A percentile compares a stretch with the other conserved stretches of the same genome.
Conservation (phyloP, 2,329 filamentous ascomycete species). For the Fusarium sp. region DNA sequence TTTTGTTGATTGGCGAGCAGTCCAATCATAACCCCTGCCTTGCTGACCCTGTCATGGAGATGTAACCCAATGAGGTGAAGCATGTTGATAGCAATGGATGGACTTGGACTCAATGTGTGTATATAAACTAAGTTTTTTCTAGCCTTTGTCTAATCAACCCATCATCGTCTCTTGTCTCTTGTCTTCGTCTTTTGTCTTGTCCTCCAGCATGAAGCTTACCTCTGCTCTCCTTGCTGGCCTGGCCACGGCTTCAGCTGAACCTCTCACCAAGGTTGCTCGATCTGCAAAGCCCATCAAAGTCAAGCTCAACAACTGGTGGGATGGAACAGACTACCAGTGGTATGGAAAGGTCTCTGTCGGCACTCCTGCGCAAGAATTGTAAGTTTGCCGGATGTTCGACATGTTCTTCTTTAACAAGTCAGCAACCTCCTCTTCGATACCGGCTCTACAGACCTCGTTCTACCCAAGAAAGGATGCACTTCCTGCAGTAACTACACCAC, state of each 20-base stretch:
- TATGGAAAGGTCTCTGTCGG: conserved; percentile 34
- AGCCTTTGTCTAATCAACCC: background rate
- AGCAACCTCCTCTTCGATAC: background rate
- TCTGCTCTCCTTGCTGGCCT: background rate
- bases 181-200: background rate
- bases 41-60: background rate
- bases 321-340: conserved; percentile 27
- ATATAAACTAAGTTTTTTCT: background rate
- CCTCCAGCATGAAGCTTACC: background rate
- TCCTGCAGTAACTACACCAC: background rate
- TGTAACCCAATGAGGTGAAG: background rate
- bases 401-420: background rate
- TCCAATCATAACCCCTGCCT: conserved; percentile 17
- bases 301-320: conserved; percentile 25
- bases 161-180: background rate
- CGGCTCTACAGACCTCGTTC: background rate
- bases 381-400: background rate
- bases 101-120: background rate
- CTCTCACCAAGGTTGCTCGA: background rate
- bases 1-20: conserved; percentile 13
- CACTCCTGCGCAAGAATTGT: conserved; percentile 35
- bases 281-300: conserved; percentile 5
- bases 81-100: background rate
- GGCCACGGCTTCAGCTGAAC: background rate
- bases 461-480: background rate